Evolutionary conservation across 257 asterid species (phyloP), one percentile per base, ranked within the genome.

Genomic region (Salvia splendens): DNA sequence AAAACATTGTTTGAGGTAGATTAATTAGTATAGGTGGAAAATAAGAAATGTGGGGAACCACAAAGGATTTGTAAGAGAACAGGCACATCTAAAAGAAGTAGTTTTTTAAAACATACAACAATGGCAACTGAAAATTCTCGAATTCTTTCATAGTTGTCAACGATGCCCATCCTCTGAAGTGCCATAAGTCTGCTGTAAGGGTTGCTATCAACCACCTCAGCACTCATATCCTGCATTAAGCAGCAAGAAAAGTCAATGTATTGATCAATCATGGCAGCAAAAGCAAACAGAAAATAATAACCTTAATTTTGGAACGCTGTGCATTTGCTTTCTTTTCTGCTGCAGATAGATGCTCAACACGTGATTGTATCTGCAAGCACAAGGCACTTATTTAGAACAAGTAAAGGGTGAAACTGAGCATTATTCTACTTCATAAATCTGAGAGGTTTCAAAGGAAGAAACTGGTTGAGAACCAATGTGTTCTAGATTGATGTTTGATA

Each of bases 111-210:
- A 80, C 96, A 74, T 71, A 93, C 99, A 81, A 93, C 92, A 67
- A 93, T 93, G 79, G 97, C 99, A 75, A 90, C 85, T 9, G 97
- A 93, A 75, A 80, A 90, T 5, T 87, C 89, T 55, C 96, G 84
- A 47, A 93, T 88, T 69, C 90, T 82, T 83, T 93, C 97, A 60
- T 90, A 93, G 75, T 93, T 93, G 16, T 83, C 89, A 74, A 93
- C 99, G 48, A 93, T 91, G 40, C 99, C 99, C 99, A 93, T 90
- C 86, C 99, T 86, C 55, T 93, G 95, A 71, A 93, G 96, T n/a
- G 97, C 97, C 99, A 93, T 93, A 67, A 93, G 96, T 79, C 99
- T 83, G 65, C 99, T 93, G 77, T 90, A 93, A 41, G 97, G 99
- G 67, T 93, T 93, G 91, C 95, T 93, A 67, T 89, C 96, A 61